Conservation (phyloP, 2,329 filamentous ascomycete species). For the Aspergillus aculeatinus region DNA sequence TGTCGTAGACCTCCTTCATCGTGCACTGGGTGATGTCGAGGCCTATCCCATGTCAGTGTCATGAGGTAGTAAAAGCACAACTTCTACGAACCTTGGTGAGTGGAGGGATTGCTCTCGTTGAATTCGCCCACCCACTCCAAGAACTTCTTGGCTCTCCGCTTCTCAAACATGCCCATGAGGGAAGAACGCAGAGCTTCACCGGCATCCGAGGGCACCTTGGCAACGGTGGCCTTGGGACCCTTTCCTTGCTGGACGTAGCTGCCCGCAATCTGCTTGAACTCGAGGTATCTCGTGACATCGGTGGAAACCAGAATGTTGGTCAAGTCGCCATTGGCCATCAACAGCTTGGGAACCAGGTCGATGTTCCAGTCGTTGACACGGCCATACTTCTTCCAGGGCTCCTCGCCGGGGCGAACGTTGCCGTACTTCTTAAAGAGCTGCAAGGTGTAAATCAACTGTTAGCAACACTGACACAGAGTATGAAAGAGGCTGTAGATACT, state of each 20-base stretch:
- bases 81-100: conserved; percentile 74
- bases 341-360: conserved; percentile 94
- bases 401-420: conserved; percentile 73
- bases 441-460: conserved; percentile 27
- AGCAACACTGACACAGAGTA: conserved; percentile 20
- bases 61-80: not conserved
- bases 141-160: conserved; percentile 94
- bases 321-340: conserved; percentile 97
- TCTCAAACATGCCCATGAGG: conserved; percentile 96
- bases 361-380: conserved; percentile 99
- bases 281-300: conserved; percentile 83
- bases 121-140: conserved; percentile 92
- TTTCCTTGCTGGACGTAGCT: conserved; percentile 92
- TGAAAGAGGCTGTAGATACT: conserved; percentile 26
- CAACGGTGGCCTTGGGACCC: conserved; percentile 81
- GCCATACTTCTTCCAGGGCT: conserved; percentile 98
- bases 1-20: conserved; percentile 99
- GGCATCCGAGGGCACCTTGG: conserved; percentile 94
- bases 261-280: conserved; percentile 92
- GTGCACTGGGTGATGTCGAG: conserved; percentile 75
- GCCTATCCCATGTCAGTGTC: conserved; percentile 52
- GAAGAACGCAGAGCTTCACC: conserved; percentile 86
- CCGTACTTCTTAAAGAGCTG: conserved; percentile 97
- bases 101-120: conserved; percentile 74
- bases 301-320: conserved; percentile 98